Conservation (phyloP, 305 asterid genomes). For the Ilex paraguariensis region DNA sequence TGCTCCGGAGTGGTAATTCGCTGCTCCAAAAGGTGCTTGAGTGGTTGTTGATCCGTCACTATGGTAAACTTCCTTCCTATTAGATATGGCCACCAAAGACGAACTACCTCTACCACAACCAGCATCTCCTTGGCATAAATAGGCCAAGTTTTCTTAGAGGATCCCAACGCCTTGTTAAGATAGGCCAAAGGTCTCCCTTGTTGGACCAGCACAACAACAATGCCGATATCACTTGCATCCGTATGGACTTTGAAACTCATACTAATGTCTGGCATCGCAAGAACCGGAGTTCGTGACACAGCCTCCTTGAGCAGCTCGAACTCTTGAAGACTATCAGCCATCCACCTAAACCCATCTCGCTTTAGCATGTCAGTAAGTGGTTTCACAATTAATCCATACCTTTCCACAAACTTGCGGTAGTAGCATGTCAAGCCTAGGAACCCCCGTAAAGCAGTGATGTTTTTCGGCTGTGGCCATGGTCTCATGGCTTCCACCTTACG, state of each 20-base stretch:
- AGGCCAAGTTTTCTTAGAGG: not conserved
- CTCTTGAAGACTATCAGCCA: too few relatives aligned
- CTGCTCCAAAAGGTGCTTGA: not conserved
- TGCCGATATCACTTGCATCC: not conserved
- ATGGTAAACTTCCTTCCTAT: not conserved
- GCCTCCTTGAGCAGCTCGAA: not conserved
- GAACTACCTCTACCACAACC: not conserved
- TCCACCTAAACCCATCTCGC: constrained; percentile 2
- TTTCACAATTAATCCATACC: not conserved
- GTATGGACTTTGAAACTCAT: not conserved
- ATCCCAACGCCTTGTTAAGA: not conserved
- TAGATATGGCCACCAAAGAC: not conserved
- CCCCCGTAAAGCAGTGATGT: not conserved
- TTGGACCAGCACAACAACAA: constrained; percentile 1
- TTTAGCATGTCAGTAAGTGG: not conserved
- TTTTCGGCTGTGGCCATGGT: not conserved
- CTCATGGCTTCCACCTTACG: not conserved
- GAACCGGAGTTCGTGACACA: not conserved
- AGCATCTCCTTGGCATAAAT: not conserved
- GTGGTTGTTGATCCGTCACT: not conserved
- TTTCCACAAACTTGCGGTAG: constrained; percentile 2
- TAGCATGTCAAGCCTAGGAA: constrained; percentile 8
- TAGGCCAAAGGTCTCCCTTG: not conserved
- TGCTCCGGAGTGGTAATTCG: not conserved
- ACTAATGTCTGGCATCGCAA: not conserved